Conservation (phyloP, 306 rosid species). For the Cicer arietinum region DNA sequence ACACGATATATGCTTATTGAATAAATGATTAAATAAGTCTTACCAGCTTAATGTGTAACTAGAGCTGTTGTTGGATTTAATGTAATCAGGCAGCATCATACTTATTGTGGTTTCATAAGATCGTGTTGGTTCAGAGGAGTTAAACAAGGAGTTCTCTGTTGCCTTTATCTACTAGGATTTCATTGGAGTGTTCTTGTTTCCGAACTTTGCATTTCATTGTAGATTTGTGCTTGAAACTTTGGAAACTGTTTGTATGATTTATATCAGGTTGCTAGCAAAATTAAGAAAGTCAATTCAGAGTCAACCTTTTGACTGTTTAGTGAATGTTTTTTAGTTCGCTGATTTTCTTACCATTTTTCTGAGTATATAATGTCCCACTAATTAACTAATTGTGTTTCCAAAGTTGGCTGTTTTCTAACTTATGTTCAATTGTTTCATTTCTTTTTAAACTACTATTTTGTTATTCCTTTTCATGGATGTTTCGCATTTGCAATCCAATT, state of each 20-base stretch:
- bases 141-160: constrained; percentile 8
- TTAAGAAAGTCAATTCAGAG: constrained; percentile 12
- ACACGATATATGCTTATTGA: not conserved
- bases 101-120: not conserved
- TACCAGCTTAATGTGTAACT: not conserved
- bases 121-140: not conserved
- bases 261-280: constrained; percentile 10
- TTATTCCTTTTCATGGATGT: not conserved
- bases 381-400: not conserved
- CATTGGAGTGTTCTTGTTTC: constrained; percentile 10
- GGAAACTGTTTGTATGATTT: constrained; percentile 12
- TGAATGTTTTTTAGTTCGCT: constrained; percentile 10
- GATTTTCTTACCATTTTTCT: constrained; percentile 7
- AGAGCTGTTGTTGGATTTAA: constrained; percentile 23
- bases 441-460: not conserved
- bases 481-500: not conserved
- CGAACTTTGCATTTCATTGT: not conserved
- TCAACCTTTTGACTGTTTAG: constrained; percentile 30
- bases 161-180: constrained; percentile 10
- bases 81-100: not conserved
- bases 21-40: not conserved
- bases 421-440: no score
- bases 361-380: no score
- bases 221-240: not conserved
- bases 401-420: not conserved